Conservation (phyloP, 2,329 filamentous ascomycete species). For the Clonostachys sp. region DNA sequence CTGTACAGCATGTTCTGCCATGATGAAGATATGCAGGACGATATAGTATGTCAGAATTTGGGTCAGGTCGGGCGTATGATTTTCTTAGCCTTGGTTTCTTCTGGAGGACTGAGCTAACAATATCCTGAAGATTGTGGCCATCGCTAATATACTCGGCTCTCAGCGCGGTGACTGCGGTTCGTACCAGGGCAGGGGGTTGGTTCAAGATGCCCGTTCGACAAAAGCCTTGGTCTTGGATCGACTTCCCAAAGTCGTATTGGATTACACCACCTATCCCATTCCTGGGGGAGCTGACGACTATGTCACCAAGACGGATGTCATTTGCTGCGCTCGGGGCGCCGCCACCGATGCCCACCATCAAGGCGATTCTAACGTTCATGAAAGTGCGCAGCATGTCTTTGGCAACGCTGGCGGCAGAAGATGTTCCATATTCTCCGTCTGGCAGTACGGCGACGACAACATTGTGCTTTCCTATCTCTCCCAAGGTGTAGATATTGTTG, state of each 20-base stretch:
- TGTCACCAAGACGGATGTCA: slow-evolving; percentile 17
- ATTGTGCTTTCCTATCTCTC: slow-evolving; percentile 19
- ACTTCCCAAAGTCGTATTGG: slow-evolving; percentile 8
- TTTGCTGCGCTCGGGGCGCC: slow-evolving; percentile 5
- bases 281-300: slow-evolving; percentile 8
- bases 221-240: slow-evolving; percentile 3
- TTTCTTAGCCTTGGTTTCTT: slow-evolving; percentile 1
- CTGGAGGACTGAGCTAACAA: neutral
- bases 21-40: neutral
- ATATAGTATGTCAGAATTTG: neutral
- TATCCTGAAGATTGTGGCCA: slow-evolving; percentile 7
- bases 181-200: slow-evolving; percentile 4
- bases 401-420: slow-evolving; percentile 20
- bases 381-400: slow-evolving; percentile 23
- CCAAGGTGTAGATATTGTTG: slow-evolving; percentile 16
- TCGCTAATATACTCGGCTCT: slow-evolving; percentile 8
- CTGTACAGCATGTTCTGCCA: neutral
- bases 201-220: slow-evolving; percentile 2
- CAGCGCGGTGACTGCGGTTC: slow-evolving; percentile 2
- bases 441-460: slow-evolving; percentile 22
- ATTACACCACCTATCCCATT: slow-evolving; percentile 1
- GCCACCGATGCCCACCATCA: slow-evolving; percentile 14
- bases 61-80: neutral
- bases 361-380: slow-evolving; percentile 12
- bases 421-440: slow-evolving; percentile 15